These are phyloP conservation scores for Apodospora peruviana DNA, from an alignment of 495 filamentous ascomycete species.

Conservation along the genomic window DNA sequence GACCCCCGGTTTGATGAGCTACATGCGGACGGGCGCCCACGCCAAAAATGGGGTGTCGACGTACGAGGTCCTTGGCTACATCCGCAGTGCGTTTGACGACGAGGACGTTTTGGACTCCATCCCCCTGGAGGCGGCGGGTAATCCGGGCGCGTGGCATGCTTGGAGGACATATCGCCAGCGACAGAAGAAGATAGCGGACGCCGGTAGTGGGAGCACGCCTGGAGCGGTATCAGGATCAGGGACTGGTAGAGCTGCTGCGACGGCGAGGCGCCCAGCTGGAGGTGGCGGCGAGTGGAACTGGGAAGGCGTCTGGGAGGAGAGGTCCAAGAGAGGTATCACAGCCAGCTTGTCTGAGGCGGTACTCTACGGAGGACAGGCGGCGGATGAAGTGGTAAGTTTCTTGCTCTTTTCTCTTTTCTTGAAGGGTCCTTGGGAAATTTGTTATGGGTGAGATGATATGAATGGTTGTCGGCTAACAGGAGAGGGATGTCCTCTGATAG, in stretches of 20 bases:
- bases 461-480: not conserved
- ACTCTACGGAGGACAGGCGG: constrained; percentile 60
- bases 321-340: constrained; percentile 70
- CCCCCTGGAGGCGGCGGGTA: constrained; percentile 75
- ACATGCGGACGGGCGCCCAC: not conserved
- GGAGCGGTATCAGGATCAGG: not conserved
- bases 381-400: constrained; percentile 61
- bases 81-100: constrained; percentile 75
- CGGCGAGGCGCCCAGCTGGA: constrained; percentile 26
- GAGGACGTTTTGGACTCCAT: constrained; percentile 69
- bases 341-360: constrained; percentile 71
- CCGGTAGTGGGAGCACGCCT: constrained; percentile 4
- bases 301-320: constrained; percentile 89
- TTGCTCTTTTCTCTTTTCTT: not conserved
- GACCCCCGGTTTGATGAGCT: not conserved
- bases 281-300: constrained; percentile 85
- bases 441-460: not conserved
- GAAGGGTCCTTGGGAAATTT: no score
- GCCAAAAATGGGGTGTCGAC: constrained; percentile 30
- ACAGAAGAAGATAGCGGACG: constrained; percentile 7
- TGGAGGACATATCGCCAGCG: constrained; percentile 64
- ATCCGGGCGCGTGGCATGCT: constrained; percentile 84
- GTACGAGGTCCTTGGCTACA: constrained; percentile 67
- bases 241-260: constrained; percentile 19
- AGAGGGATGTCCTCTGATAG: constrained; percentile 36